These are phyloP conservation scores for Neurospora crassa DNA, from an alignment of 2,329 filamentous ascomycete genomes.

Conservation along the genomic window DNA sequence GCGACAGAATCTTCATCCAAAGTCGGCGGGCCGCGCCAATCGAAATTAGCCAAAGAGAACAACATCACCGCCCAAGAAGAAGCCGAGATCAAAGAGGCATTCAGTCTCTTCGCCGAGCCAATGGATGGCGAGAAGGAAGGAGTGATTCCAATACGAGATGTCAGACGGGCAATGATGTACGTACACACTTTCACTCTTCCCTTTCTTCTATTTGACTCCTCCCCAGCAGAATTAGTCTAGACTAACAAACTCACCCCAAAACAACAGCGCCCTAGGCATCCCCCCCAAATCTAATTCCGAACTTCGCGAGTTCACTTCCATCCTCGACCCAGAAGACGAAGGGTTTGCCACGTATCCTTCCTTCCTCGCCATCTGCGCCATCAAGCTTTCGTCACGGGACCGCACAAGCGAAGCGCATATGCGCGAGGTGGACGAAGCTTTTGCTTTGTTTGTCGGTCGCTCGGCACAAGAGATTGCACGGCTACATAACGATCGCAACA, in stretches of 20 bases:
- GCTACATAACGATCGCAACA: not conserved
- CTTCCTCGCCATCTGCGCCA: constrained; percentile 80
- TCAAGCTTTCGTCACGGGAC: constrained; percentile 63
- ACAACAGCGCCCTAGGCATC: constrained; percentile 67
- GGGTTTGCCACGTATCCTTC: constrained; percentile 70
- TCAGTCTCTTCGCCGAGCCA: constrained; percentile 67
- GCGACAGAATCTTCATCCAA: constrained; percentile 18
- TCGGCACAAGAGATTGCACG: not conserved
- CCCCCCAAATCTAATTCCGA: constrained; percentile 54
- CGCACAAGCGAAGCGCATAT: constrained; percentile 45
- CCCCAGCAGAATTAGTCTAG: too few relatives aligned
- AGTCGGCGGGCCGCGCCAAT: constrained; percentile 44
- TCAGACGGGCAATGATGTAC: constrained; percentile 57
- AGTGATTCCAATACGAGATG: constrained; percentile 56
- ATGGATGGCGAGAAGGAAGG: constrained; percentile 64
- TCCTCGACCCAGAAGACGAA: constrained; percentile 73
- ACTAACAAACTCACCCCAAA: not conserved
- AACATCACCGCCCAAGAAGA: constrained; percentile 78
- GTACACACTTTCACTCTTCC: not conserved
- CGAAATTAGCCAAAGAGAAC: constrained; percentile 88
- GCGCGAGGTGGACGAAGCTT: constrained; percentile 71
- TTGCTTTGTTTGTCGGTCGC: constrained; percentile 61
- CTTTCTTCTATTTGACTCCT: not conserved
- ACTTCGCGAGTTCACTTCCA: constrained; percentile 63
- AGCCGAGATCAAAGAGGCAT: constrained; percentile 83